Base-by-base conservation (phyloP, 495 filamentous ascomycete species). In the Rostrohypoxylon terebratum region DNA sequence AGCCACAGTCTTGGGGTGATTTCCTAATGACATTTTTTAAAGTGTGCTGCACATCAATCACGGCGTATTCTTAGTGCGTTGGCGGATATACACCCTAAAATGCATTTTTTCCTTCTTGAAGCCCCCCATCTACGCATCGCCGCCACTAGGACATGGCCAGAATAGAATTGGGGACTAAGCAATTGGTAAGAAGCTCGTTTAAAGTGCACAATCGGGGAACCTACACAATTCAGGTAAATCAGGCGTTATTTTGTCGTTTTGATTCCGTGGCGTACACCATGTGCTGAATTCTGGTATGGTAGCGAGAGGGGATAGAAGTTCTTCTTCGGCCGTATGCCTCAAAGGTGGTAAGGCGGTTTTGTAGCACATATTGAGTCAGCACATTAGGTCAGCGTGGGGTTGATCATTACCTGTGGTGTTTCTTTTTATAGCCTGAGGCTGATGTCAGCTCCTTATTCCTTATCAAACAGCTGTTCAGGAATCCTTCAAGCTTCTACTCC, bases 371-470 rank as follows among this genome's bases (percentile, higher is more conserved):
- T 9, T 20, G 42, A 45, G n/a, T 45, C 42, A 45, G 16, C 42
- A 45, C 10, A 42, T 42, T 42, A 42, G 13, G 57, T 54, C 23
- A 68, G 57, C 47, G 34, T 16, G 34, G 18, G 10, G 16, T 59
- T 33, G 54, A n/a, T 34, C 16, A 28, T 18, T 14, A 16, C 28
- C 31, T 21, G 20, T 53, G 47, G n/a, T 66, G 38, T 66, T 68
- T 64, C 64, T 68, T 73, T 64, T 68, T 60, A 68, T 73, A 68
- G 48, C 9, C 31, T 65, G 60, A 34, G 60, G 70, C 70, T 68
- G 70, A 73, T 61, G 33, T 21, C 23, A 40, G 36, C 18, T 33
- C 44, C 34, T 68, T 54, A 55, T 50, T 47, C 47, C n/a, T 40
- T 40, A 62, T 58, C 13, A 40, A 63, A 28, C 34, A 18, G 14